Evolutionary conservation across 352 stramenopile genomes (phyloP).

Genomic region (Phytophthora fragariae): DNA sequence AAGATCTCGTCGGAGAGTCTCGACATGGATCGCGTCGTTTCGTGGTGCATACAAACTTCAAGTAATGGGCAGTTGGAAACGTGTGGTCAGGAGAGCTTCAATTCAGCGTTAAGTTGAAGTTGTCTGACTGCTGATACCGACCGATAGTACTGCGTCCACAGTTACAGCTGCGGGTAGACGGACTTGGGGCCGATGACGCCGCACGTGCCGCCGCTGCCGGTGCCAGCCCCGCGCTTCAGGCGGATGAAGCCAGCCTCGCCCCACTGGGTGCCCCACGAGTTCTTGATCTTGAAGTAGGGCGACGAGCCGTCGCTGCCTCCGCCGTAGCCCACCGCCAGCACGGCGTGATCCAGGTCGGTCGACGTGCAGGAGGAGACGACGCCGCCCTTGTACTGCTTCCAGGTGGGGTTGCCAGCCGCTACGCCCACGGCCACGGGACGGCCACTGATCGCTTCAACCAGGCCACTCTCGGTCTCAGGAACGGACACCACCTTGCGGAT

Average conservation of each 20-base stretch:
- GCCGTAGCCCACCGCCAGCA: constrained; percentile 97
- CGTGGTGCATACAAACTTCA: constrained; percentile 35
- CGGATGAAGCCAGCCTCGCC: constrained; percentile 95
- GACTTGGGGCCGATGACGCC: constrained; percentile 64
- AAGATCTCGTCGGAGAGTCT: not conserved
- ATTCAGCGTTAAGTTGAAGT: constrained; percentile 30
- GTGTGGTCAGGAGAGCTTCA: constrained; percentile 26
- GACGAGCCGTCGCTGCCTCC: constrained; percentile 29
- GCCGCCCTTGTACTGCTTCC: constrained; percentile 98
- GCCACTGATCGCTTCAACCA: constrained; percentile 88
- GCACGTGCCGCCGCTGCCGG: constrained; percentile 48
- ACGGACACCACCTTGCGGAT: constrained; percentile 62
- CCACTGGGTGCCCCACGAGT: constrained; percentile 96
- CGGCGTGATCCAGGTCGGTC: constrained; percentile 96
- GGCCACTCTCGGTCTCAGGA: constrained; percentile 78
- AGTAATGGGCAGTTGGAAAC: constrained; percentile 29
- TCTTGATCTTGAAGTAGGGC: constrained; percentile 96
- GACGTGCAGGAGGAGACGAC: constrained; percentile 87
- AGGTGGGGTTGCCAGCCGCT: constrained; percentile 94
- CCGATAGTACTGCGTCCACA: not conserved
- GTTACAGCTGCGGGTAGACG: constrained; percentile 64
- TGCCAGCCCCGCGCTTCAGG: constrained; percentile 84
- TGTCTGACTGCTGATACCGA: not conserved
- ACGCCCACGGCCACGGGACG: constrained; percentile 96
- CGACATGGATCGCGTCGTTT: constrained; percentile 26